These are phyloP conservation scores for Yamadazyma atmosphaerica DNA, from an alignment of 1,139 yeast species.

Conservation along the genomic window DNA sequence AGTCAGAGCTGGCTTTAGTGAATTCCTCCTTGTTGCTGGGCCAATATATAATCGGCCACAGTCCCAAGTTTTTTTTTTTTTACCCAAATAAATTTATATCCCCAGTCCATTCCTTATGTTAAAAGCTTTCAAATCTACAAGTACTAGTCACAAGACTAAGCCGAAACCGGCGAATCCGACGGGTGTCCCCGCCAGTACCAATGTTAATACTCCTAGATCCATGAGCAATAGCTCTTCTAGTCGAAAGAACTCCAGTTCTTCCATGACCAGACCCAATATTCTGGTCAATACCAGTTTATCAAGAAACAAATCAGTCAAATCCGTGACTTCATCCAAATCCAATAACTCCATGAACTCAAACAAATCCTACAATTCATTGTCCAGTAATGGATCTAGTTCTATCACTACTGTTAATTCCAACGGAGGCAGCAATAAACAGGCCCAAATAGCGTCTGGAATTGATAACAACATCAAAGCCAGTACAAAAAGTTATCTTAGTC, in stretches of 20 bases:
- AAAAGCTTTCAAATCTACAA: not conserved
- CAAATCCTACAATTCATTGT: constrained; percentile 11
- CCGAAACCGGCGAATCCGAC: not conserved
- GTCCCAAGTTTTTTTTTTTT: not conserved
- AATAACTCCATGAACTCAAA: constrained; percentile 9
- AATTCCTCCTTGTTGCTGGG: too few relatives aligned
- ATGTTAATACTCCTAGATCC: constrained; percentile 1
- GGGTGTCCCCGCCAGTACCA: not conserved
- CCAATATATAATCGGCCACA: too few relatives aligned
- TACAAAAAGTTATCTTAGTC: constrained; percentile 13
- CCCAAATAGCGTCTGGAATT: too few relatives aligned
- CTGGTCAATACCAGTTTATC: constrained; percentile 12
- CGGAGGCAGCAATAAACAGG: not conserved
- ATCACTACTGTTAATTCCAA: not conserved
- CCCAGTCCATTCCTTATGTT: constrained; percentile 1
- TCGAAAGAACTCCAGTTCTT: not conserved
- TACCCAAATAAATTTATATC: not conserved
- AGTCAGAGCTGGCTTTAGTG: too few relatives aligned
- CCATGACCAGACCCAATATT: constrained; percentile 10
- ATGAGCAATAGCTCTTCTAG: not conserved
- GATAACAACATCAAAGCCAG: constrained; percentile 12
- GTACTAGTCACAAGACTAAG: not conserved
- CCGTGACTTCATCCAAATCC: constrained; percentile 10
- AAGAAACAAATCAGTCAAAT: constrained; percentile 14
- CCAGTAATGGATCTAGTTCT: constrained; percentile 9